A percentile compares a stretch with the other conserved stretches of the same genome.
These are phyloP conservation scores for Yamadazyma phyllophila DNA, from an alignment of 805 yeast genomes.

Conservation along the genomic window DNA sequence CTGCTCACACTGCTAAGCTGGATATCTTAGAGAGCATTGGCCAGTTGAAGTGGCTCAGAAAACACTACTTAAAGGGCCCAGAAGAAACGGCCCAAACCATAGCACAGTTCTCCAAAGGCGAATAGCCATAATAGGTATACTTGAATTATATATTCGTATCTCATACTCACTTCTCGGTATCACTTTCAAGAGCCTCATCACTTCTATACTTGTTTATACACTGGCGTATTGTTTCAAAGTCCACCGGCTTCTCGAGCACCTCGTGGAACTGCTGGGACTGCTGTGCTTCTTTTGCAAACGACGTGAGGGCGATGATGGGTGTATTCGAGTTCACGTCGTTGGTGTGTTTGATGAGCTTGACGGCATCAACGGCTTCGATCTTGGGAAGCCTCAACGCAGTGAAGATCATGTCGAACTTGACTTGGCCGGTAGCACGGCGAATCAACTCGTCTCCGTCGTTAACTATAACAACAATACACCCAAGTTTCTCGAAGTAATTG, in stretches of 20 bases:
- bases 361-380: conserved; percentile 71
- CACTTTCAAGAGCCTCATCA: conserved; percentile 30
- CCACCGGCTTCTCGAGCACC: conserved; percentile 70
- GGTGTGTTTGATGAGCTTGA: conserved; percentile 71
- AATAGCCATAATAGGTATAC: not conserved
- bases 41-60: conserved; percentile 75
- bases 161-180: conserved; percentile 15
- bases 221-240: conserved; percentile 18
- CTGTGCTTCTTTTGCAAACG: conserved; percentile 64
- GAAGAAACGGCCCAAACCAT: conserved; percentile 11
- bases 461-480: conserved; percentile 78
- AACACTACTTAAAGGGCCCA: conserved; percentile 52
- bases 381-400: conserved; percentile 70
- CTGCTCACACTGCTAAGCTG: conserved; percentile 79
- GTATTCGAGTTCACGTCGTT: conserved; percentile 74
- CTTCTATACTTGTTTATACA: conserved; percentile 19
- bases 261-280: conserved; percentile 57
- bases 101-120: no score
- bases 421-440: conserved; percentile 76
- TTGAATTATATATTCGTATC: conserved; percentile 1
- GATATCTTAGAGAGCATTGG: conserved; percentile 88
- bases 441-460: conserved; percentile 80
- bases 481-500: conserved; percentile 60
- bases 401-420: conserved; percentile 79
- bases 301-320: conserved; percentile 74